Evolutionary conservation across 345 rosid genomes (phyloP).

Genomic region (Trapa incisa): DNA sequence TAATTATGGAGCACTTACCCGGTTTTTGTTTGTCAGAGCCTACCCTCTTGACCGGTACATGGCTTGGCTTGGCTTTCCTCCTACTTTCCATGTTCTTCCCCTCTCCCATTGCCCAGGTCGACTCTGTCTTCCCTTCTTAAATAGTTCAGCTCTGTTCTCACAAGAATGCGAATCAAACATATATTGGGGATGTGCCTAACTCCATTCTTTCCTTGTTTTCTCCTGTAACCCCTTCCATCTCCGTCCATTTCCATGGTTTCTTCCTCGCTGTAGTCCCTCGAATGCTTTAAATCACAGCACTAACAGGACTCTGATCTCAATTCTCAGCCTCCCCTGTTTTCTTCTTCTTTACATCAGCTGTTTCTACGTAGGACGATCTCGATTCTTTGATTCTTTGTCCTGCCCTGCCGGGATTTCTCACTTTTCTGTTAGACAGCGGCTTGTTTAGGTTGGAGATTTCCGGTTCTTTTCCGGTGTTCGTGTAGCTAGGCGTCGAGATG

Average conservation of each 20-base stretch:
- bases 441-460: neutral
- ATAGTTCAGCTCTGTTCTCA: neutral
- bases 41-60: neutral
- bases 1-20: neutral
- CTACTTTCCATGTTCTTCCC: neutral
- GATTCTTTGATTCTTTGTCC: neutral
- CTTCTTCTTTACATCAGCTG: neutral
- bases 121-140: neutral
- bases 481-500: conserved; percentile 10
- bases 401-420: neutral
- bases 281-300: too few species aligned
- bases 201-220: neutral
- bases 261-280: too few species aligned
- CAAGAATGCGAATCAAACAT: neutral
- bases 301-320: neutral
- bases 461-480: neutral
- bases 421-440: neutral
- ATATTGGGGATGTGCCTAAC: neutral
- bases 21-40: neutral
- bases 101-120: neutral
- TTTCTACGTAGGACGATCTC: neutral
- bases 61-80: neutral
- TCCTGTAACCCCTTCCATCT: neutral
- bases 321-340: neutral
- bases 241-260: neutral